phyloP scores from a whole-genome alignment of 164 flowering plant species.

The Aristolochia contorta region DNA sequence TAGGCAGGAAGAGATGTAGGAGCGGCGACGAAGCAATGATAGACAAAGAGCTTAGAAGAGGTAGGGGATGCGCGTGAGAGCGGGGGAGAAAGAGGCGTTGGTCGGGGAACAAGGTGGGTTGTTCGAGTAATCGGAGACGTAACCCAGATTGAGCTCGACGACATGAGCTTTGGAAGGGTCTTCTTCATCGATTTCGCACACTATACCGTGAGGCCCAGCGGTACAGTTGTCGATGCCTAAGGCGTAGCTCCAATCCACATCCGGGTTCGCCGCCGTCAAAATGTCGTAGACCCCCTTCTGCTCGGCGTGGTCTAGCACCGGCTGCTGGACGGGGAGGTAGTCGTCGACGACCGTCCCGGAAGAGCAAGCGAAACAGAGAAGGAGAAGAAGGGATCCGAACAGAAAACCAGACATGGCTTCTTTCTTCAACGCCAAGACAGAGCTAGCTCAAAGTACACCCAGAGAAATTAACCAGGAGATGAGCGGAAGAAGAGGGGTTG shows the following conservation, averaged over 20 bases:
- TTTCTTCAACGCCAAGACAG: no score
- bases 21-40: constrained; percentile 6
- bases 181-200: constrained; percentile 4
- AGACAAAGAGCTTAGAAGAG: constrained; percentile 11
- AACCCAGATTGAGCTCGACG: constrained; percentile 9
- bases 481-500: no score
- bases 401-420: background rate
- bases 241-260: constrained; percentile 3
- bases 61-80: constrained; percentile 6
- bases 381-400: background rate
- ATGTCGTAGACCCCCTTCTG: constrained; percentile 3
- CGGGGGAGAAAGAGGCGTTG: constrained; percentile 10
- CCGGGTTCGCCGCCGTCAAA: constrained; percentile 4
- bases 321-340: background rate
- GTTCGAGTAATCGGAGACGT: constrained; percentile 12
- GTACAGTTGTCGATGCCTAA: constrained; percentile 6
- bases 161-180: constrained; percentile 4
- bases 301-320: constrained; percentile 1
- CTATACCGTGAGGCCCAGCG: constrained; percentile 11
- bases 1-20: constrained; percentile 3
- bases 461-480: no score
- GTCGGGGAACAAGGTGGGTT: constrained; percentile 8
- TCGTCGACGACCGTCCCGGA: background rate
- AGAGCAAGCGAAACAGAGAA: background rate
- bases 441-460: no score